These are phyloP conservation scores for Cymbopogon citratus DNA, from an alignment of 176 grass and related monocot species.

Conservation along the genomic window DNA sequence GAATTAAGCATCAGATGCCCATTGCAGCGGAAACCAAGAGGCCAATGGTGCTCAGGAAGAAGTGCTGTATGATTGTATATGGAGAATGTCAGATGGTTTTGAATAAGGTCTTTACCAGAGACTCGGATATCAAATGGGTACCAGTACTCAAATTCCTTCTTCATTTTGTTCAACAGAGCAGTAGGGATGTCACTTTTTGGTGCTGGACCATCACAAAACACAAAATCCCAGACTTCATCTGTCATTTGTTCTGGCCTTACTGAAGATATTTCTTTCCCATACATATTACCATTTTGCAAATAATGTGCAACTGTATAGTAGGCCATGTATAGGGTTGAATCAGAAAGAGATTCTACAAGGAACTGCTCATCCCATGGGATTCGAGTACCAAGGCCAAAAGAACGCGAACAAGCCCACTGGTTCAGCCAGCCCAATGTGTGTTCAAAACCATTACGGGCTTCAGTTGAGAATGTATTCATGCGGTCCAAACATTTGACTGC, in stretches of 20 bases:
- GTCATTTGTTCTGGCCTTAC: neutral
- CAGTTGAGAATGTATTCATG: slow-evolving; percentile 66
- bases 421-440: slow-evolving; percentile 80
- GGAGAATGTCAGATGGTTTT: neutral
- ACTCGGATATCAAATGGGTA: neutral
- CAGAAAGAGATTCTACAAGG: slow-evolving; percentile 78
- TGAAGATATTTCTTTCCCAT: neutral
- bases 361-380: slow-evolving; percentile 83
- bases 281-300: slow-evolving; percentile 48
- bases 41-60: slow-evolving; percentile 67
- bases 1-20: slow-evolving; percentile 93
- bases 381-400: slow-evolving; percentile 73
- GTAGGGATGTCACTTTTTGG: neutral
- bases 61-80: slow-evolving; percentile 46
- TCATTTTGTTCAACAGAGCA: neutral
- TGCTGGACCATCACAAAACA: neutral
- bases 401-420: slow-evolving; percentile 76
- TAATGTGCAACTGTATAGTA: slow-evolving; percentile 69
- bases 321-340: slow-evolving; percentile 81
- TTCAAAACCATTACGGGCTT: slow-evolving; percentile 64
- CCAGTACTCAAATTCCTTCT: neutral
- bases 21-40: slow-evolving; percentile 75
- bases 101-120: neutral
- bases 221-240: neutral
- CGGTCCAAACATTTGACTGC: slow-evolving; percentile 52